Percentiles rank a stretch among this genome's conserved stretches.
Conservation (phyloP, 306 rosid species). For the Lathyrus sativus region DNA sequence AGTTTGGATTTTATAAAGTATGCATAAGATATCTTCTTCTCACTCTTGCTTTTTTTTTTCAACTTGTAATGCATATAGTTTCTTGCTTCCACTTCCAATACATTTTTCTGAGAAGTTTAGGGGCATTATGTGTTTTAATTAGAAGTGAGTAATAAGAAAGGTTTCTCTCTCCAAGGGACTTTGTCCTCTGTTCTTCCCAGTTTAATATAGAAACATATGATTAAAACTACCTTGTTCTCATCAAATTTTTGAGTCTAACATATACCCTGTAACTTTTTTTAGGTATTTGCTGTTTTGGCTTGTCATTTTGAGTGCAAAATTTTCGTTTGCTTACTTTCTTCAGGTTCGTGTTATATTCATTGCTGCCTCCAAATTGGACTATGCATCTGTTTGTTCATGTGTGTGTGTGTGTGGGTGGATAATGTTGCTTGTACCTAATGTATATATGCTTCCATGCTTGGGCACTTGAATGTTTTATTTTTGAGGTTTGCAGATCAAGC, state of each 20-base stretch:
- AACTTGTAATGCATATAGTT: neutral
- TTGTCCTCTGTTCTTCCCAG: constrained; percentile 1
- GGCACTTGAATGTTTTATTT: neutral
- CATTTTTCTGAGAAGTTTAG: constrained; percentile 8
- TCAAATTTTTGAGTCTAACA: neutral
- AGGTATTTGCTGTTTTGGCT: constrained; percentile 95
- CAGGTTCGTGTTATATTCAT: constrained; percentile 55
- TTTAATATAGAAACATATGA: constrained; percentile 1
- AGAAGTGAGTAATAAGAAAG: neutral
- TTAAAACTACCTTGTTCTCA: neutral
- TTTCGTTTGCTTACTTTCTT: constrained; percentile 88
- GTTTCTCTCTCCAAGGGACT: neutral
- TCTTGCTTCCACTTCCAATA: constrained; percentile 10
- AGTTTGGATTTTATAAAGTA: constrained; percentile 90
- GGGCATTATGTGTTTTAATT: constrained; percentile 7
- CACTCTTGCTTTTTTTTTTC: neutral
- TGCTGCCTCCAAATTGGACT: neutral
- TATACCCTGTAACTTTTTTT: constrained; percentile 22
- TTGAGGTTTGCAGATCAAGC: constrained; percentile 67
- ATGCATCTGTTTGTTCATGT: neutral
- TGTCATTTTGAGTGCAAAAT: constrained; percentile 71
- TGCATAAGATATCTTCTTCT: constrained; percentile 20
- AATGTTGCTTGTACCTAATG: neutral
- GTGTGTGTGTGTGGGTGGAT: neutral
- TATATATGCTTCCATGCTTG: neutral